A percentile compares a stretch with the other conserved stretches of the same genome.
phyloP scores from a whole-genome alignment of 1,139 yeast genomes.

The Candida sp. region DNA sequence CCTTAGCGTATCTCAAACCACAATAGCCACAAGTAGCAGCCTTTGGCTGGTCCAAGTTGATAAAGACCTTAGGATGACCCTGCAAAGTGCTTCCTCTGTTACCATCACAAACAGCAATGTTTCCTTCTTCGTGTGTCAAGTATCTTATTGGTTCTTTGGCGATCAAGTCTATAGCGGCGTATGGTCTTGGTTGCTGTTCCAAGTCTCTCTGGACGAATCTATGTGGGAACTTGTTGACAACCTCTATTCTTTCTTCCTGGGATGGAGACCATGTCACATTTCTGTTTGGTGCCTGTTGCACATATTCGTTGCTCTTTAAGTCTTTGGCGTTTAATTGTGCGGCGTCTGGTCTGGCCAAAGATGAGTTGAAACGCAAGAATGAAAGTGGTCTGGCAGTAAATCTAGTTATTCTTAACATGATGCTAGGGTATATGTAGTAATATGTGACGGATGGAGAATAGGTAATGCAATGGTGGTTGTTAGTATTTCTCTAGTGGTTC shows the following conservation, averaged over 20 bases:
- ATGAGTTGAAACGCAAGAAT: conserved; percentile 7
- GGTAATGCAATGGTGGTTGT: background rate
- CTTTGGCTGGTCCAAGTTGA: conserved; percentile 78
- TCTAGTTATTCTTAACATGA: conserved; percentile 6
- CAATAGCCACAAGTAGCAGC: conserved; percentile 83
- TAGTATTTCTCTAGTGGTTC: background rate
- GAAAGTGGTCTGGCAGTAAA: conserved; percentile 3
- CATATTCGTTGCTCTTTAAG: conserved; percentile 36
- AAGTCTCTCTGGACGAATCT: conserved; percentile 78
- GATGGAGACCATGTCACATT: conserved; percentile 70
- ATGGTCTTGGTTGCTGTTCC: conserved; percentile 73
- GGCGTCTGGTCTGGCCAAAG: conserved; percentile 14
- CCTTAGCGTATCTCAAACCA: conserved; percentile 68
- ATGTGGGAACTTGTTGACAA: conserved; percentile 56
- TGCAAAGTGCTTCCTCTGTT: conserved; percentile 70
- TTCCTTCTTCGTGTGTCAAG: conserved; percentile 51
- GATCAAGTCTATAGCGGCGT: conserved; percentile 85
- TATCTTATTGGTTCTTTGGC: conserved; percentile 75
- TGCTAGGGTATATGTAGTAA: background rate
- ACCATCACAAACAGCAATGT: conserved; percentile 85
- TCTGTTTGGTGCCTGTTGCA: conserved; percentile 79
- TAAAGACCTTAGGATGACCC: conserved; percentile 87
- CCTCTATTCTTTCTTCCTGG: conserved; percentile 66
- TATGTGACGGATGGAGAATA: background rate
- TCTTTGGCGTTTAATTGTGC: conserved; percentile 35